Evolutionary conservation across 345 rosid species (phyloP).

Genomic region (Bruguiera parviflora): DNA sequence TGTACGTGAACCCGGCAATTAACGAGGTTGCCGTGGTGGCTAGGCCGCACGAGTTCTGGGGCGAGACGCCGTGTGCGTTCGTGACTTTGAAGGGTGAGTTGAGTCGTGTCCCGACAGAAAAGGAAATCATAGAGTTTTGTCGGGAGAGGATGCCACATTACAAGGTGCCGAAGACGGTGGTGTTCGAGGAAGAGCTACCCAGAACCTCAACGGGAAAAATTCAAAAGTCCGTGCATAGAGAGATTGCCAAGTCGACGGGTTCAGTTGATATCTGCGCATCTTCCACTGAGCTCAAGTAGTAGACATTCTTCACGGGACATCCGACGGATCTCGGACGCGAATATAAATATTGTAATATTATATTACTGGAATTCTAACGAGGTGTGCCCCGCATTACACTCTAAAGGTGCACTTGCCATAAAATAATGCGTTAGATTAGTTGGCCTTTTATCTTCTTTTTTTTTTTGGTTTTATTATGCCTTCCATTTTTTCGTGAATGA

Average conservation of each 20-base stretch:
- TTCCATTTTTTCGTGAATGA: too few relatives aligned
- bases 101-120: background rate
- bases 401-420: too few relatives aligned
- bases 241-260: background rate
- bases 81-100: background rate
- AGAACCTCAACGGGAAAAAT: background rate
- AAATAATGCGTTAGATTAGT: too few relatives aligned
- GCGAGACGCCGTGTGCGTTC: background rate
- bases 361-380: too few relatives aligned
- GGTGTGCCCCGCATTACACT: too few relatives aligned
- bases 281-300: too few relatives aligned
- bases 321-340: too few relatives aligned
- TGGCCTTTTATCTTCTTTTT: too few relatives aligned
- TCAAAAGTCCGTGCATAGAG: background rate
- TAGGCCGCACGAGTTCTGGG: background rate
- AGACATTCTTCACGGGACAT: too few relatives aligned
- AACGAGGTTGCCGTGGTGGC: slow-evolving; percentile 2
- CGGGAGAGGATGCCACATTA: background rate
- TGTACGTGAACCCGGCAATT: background rate
- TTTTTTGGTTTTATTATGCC: too few relatives aligned
- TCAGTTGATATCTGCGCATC: too few relatives aligned
- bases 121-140: background rate
- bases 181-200: background rate
- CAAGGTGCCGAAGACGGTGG: slow-evolving; percentile 1
- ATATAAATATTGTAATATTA: too few relatives aligned